Conservation (phyloP, 108 stramenopile species). For the Discostella pseudostelligera region DNA sequence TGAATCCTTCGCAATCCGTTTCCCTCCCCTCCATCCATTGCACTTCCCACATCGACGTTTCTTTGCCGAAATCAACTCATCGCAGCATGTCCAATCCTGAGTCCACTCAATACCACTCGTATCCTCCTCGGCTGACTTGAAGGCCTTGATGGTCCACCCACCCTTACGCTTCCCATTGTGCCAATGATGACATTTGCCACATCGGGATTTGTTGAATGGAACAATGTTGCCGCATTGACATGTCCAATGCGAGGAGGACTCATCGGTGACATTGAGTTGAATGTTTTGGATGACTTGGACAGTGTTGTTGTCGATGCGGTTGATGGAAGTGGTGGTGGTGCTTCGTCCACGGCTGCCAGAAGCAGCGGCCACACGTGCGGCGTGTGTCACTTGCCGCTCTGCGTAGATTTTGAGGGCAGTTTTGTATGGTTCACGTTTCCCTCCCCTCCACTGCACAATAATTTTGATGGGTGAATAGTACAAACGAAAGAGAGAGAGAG, state of each 20-base stretch:
- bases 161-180: constrained; percentile 7
- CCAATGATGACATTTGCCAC: constrained; percentile 11
- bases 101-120: constrained; percentile 9
- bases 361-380: too few relatives aligned
- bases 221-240: constrained; percentile 12
- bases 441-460: constrained; percentile 9
- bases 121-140: too few relatives aligned
- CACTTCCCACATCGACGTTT: constrained; percentile 8
- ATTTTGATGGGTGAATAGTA: too few relatives aligned
- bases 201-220: constrained; percentile 2
- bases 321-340: too few relatives aligned
- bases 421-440: constrained; percentile 9
- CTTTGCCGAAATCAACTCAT: neutral
- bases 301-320: too few relatives aligned
- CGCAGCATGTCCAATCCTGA: constrained; percentile 9
- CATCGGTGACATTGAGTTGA: neutral
- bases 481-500: too few relatives aligned
- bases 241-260: constrained; percentile 1
- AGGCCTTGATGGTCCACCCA: too few relatives aligned
- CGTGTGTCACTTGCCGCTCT: too few relatives aligned
- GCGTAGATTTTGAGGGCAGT: too few relatives aligned
- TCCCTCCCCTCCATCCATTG: constrained; percentile 4
- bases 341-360: too few relatives aligned
- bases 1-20: neutral
- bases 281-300: too few relatives aligned